Conservation (phyloP, 163 green algal genomes). For the Scenedesmus sp. region DNA sequence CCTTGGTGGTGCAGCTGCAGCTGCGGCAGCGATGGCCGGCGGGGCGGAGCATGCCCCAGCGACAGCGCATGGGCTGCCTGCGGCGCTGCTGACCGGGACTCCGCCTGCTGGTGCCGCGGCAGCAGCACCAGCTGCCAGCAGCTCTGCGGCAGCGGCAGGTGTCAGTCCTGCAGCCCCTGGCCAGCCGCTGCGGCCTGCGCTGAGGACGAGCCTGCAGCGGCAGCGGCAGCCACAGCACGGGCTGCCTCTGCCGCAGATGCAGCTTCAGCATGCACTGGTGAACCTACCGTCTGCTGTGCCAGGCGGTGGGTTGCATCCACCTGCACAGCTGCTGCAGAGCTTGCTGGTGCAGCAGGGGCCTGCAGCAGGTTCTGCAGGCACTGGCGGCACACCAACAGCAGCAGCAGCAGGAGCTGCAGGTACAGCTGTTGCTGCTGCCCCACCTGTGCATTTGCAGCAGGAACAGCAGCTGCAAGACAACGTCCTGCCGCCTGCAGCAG, state of each 20-base stretch:
- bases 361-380: neutral
- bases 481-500: neutral
- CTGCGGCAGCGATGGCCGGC: neutral
- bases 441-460: neutral
- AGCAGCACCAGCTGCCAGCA: conserved; percentile 2
- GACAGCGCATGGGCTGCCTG: neutral
- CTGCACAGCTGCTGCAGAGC: conserved; percentile 21
- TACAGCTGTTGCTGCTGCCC: neutral
- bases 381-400: neutral
- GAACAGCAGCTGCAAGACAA: neutral
- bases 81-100: neutral
- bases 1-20: neutral
- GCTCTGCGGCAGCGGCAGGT: neutral
- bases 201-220: neutral
- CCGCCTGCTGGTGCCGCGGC: neutral
- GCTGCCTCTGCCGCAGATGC: conserved; percentile 15
- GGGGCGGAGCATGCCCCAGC: neutral
- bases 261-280: conserved; percentile 8
- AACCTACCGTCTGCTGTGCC: neutral
- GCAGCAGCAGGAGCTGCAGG: neutral
- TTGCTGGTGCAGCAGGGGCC: conserved; percentile 2
- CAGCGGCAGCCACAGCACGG: neutral
- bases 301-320: neutral
- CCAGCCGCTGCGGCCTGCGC: neutral
- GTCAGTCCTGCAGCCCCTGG: neutral